phyloP scores from a whole-genome alignment of 176 grass and related monocot genomes.

The Tillandsia fasciculata region DNA sequence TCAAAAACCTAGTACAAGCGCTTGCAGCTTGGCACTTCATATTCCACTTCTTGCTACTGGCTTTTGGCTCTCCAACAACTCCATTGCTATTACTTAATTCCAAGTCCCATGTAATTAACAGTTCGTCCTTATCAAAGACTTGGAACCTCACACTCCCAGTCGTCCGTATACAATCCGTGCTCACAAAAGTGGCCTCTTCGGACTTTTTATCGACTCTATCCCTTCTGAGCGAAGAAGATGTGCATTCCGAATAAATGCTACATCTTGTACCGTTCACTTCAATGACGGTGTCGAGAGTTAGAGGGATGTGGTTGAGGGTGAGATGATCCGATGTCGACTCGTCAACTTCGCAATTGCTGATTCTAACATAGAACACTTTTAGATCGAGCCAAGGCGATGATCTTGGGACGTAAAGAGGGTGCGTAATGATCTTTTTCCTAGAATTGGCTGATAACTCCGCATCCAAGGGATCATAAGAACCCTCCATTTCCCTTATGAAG shows the following conservation, averaged over 20 bases:
- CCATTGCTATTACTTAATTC: conserved; percentile 55
- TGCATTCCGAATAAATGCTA: conserved; percentile 63
- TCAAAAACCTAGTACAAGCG: conserved; percentile 43
- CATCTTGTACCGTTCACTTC: conserved; percentile 85
- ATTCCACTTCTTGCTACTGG: conserved; percentile 59
- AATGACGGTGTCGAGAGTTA: conserved; percentile 73
- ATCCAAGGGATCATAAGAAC: not conserved
- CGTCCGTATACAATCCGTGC: conserved; percentile 82
- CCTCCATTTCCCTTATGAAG: conserved; percentile 11
- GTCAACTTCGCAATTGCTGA: conserved; percentile 63
- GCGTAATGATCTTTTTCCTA: conserved; percentile 83
- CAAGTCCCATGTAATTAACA: conserved; percentile 63
- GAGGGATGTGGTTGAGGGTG: conserved; percentile 65
- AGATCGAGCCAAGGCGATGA: conserved; percentile 90
- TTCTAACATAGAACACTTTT: conserved; percentile 75
- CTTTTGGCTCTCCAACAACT: conserved; percentile 35
- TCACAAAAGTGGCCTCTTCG: conserved; percentile 89
- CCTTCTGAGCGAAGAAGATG: conserved; percentile 67
- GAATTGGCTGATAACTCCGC: conserved; percentile 24
- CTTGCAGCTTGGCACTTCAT: conserved; percentile 56
- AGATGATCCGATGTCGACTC: conserved; percentile 53
- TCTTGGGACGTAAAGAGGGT: conserved; percentile 57
- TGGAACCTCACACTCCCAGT: conserved; percentile 88
- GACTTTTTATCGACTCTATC: conserved; percentile 70
- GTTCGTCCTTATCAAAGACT: conserved; percentile 64